Evolutionary conservation across 257 asterid genomes (phyloP), one percentile per base, ranked within the genome.

Genomic region (Gentiana macrophylla): DNA sequence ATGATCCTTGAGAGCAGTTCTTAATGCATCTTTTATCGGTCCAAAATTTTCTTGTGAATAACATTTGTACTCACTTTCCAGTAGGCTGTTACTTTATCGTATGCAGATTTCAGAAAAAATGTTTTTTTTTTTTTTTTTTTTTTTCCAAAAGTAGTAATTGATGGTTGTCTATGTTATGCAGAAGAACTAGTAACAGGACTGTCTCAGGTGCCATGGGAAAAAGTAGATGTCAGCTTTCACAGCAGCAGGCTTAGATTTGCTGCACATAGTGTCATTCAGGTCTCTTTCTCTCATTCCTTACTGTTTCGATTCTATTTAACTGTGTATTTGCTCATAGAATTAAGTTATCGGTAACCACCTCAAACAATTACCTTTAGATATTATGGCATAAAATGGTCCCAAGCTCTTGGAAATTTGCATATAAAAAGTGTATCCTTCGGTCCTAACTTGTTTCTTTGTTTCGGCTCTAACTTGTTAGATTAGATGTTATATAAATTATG

Each of bases 231-330:
- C 59, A 92, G 99, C 78, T 92, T 92, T 70, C 97, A 88, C 63
- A 70, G 57, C 35, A 88, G 99, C 84, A 72, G 73, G 76, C 55
- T 77, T 56, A 83, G 81, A 66, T 85, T 73, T 64, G 94, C 95
- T 53, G 99, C 99, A 49, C 97, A 92, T 51, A 86, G 95, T 74
- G 70, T 89, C 62, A 92, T 92, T 68, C 99, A 92, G 97, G 97
- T 87, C 44, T 59, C 56, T 49, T 62, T 49, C 66, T 61, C 64
- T 52, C 67, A 49, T 61, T 72, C 56, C 32, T 60, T 50, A 38
- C 55, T 36, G 10, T 4, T 24, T 24, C 3, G 49, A 59, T 35
- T 35, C 34, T 7, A 13, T 32, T 24, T 24, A 24, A 47, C 46
- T 41, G 9, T 41, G 46, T 41, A 5, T 3, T 41, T 41, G 46